Conservation (phyloP, 2,329 filamentous ascomycete genomes). For the Penicillium sp. region DNA sequence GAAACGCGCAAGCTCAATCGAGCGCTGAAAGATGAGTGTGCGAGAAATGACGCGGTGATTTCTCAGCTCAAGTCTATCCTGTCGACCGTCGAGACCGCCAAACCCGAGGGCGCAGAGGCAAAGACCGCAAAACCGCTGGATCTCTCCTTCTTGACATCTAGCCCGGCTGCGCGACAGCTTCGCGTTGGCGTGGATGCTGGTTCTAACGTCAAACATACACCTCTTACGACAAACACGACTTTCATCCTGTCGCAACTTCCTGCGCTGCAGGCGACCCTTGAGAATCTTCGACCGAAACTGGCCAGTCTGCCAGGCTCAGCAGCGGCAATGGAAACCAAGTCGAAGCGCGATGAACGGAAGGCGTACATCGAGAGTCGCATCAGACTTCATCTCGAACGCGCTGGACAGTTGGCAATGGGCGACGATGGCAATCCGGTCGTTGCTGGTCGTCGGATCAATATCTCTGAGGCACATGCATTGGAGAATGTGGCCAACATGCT, state of each 20-base stretch:
- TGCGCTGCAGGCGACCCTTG: slow-evolving; percentile 65
- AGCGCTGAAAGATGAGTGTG: slow-evolving; percentile 63
- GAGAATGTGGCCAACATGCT: slow-evolving; percentile 38
- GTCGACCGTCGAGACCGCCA: slow-evolving; percentile 28
- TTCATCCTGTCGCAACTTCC: slow-evolving; percentile 82
- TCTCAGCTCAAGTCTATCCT: slow-evolving; percentile 58
- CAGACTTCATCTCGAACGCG: slow-evolving; percentile 65
- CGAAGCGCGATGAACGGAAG: slow-evolving; percentile 64
- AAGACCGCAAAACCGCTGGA: slow-evolving; percentile 28
- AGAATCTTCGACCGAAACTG: slow-evolving; percentile 62
- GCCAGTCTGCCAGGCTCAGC: slow-evolving; percentile 37
- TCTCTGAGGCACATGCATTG: slow-evolving; percentile 39
- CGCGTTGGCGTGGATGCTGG: slow-evolving; percentile 41
- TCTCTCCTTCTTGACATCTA: slow-evolving; percentile 55
- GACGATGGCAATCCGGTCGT: slow-evolving; percentile 33
- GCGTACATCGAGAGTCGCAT: slow-evolving; percentile 81
- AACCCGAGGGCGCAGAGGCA: slow-evolving; percentile 14
- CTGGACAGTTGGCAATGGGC: slow-evolving; percentile 36
- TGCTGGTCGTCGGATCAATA: slow-evolving; percentile 38
- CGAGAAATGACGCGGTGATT: slow-evolving; percentile 67
- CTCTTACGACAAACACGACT: slow-evolving; percentile 46
- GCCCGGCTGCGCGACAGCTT: slow-evolving; percentile 43
- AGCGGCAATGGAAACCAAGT: slow-evolving; percentile 39
- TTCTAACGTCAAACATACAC: slow-evolving; percentile 33
- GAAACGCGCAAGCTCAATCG: slow-evolving; percentile 73